Evolutionary conservation across 805 yeast species (phyloP), one percentile per base, ranked within the genome.

Genomic region (Yarrowia porcina): DNA sequence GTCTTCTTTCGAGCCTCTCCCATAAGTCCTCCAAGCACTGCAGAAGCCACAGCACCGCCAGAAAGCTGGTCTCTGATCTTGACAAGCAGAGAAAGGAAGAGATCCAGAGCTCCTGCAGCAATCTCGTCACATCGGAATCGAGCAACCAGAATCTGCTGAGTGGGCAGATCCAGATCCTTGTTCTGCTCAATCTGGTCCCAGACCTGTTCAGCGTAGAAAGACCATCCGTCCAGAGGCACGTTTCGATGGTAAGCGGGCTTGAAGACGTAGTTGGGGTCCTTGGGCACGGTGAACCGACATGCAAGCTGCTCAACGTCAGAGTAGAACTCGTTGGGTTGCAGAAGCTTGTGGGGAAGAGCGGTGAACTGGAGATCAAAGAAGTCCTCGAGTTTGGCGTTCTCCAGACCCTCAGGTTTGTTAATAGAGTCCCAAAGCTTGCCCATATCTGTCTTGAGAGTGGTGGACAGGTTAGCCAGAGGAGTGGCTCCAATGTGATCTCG

Each of bases 221-320:
- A 82, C 98, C 99, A 94, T 23, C 97, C 98, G 75, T 94, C 99
- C 61, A 93, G 80, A 11, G 99, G 99, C 63, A 94, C 84, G 52
- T 82, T 80, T 67, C 94, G 91, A 71, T 90, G 96, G 72, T 90
- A 92, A 52, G 83, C 80, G 1, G 82, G 79, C 64, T 83, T 82
- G 77, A 91, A 90, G 35, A 86, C 77, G 61, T 76, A 74, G 11
- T 69, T 50, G 7, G 69, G 64, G 28, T 71, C 66, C 2, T 69
- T 67, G 0, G 70, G 75, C 32, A 73, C 73, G 15, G 77, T 73
- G 65, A 93, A 84, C 38, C 83, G 75, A 66, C 83, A 85, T 35
- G 96, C 93, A 65, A 93, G 79, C 3, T 71, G 64, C 54, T 76
- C 79, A 13, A 90, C 86, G 66, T 85, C 90, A 15, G 75, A 74